A percentile compares a stretch with the other conserved stretches of the same genome.
Conservation (phyloP, 495 filamentous ascomycete species). For the Niebla homalea region DNA sequence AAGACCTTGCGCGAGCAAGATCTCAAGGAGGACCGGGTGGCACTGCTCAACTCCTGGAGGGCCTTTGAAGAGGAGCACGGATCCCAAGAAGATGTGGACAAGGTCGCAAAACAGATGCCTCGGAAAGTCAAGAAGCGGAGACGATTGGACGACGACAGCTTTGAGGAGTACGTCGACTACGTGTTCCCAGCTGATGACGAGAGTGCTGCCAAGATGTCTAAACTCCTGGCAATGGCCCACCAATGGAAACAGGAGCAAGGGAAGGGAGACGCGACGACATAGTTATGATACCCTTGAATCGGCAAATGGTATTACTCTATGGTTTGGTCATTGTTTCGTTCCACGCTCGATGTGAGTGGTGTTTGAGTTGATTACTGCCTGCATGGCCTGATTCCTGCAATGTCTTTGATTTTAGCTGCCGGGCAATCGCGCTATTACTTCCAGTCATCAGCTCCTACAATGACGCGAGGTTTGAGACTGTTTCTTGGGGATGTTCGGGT, state of each 20-base stretch:
- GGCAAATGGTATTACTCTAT: too few relatives aligned
- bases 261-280: slow-evolving; percentile 1
- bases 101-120: slow-evolving; percentile 86
- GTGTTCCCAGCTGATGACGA: slow-evolving; percentile 95
- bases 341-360: too few relatives aligned
- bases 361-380: too few relatives aligned
- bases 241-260: slow-evolving; percentile 68
- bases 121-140: slow-evolving; percentile 85
- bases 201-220: slow-evolving; percentile 69
- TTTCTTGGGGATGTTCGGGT: too few relatives aligned
- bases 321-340: too few relatives aligned
- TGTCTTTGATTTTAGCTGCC: too few relatives aligned
- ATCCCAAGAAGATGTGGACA: slow-evolving; percentile 59
- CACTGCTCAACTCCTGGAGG: slow-evolving; percentile 82
- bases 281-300: too few relatives aligned
- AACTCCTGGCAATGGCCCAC: slow-evolving; percentile 70
- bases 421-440: too few relatives aligned
- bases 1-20: slow-evolving; percentile 83
- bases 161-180: slow-evolving; percentile 96
- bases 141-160: slow-evolving; percentile 85
- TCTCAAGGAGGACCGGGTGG: slow-evolving; percentile 85
- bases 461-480: too few relatives aligned
- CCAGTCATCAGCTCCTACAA: too few relatives aligned
- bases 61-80: slow-evolving; percentile 82
- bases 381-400: too few relatives aligned